Evolutionary conservation across 2,329 filamentous ascomycete species (phyloP), one percentile per base, ranked within the genome.

Genomic region (Clonostachys rosea): DNA sequence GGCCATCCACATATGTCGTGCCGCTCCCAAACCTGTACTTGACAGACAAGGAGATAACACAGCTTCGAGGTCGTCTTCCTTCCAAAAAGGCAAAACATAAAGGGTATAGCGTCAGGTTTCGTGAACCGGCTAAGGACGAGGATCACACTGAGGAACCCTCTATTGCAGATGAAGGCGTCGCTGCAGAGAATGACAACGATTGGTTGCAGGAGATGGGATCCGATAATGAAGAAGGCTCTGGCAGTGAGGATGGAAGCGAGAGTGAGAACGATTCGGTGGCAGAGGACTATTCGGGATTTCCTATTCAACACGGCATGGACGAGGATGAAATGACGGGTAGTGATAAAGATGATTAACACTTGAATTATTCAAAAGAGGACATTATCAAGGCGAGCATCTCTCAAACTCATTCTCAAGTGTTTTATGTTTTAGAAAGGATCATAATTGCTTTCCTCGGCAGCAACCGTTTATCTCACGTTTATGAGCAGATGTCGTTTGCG

Each of bases 1-100:
- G 57, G 1, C 59, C 59, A 40, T 52, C 58, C 41, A 67, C 59
- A 10, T 61, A 59, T 41, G 64, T 62, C 47, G 52, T 65, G 9
- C 66, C 62, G 30, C 54, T 64, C 42, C 64, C 61, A 8, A 67
- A 67, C 30, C 52, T 69, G 5, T 52, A 59, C 13, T 57, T 69
- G 3, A 67, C 66, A 5, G 56, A 62, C 7, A 61, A 67, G 17
- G 66, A 69, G 47, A 54, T 68, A 11, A 65, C 56, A 5, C 50
- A 56, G 33, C 53, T 69, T 7, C 55, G 66, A 2, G 66, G 66
- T 9, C 55, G 62, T 24, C 58, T 64, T 33, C 64, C 64, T 1
- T 66, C 62, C 52, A 68, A 63, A 54, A 67, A 62, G 50, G 64
- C 41, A 11, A 41, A 39, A 11, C 45, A 63, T 24, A 60, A 59